Evolutionary conservation across 805 yeast species (phyloP).

Genomic region (Ogataea pilisensis): DNA sequence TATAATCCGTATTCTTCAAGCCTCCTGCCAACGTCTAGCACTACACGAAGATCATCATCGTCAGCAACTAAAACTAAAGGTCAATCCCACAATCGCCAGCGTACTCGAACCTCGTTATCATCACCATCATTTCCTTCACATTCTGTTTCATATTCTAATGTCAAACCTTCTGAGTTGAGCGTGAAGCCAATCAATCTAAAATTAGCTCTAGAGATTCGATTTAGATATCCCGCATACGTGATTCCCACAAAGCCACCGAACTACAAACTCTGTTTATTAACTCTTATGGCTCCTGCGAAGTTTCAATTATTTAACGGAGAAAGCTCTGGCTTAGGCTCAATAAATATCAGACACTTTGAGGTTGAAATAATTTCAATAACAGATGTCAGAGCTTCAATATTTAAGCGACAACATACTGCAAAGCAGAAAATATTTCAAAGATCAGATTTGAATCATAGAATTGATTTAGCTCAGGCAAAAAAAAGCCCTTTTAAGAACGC

Average conservation of each 20-base stretch:
- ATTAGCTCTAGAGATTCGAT: constrained; percentile 44
- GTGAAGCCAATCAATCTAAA: constrained; percentile 35
- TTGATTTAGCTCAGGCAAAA: constrained; percentile 37
- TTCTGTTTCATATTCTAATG: constrained; percentile 6
- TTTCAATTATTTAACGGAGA: constrained; percentile 36
- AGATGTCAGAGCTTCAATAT: constrained; percentile 23
- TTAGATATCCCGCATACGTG: constrained; percentile 43
- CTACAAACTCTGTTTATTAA: constrained; percentile 21
- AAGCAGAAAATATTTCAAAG: constrained; percentile 18
- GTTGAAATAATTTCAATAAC: constrained; percentile 31
- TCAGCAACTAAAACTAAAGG: constrained; percentile 2
- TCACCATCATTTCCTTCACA: constrained; percentile 1
- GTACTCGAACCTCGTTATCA: constrained; percentile 2
- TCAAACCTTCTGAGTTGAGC: constrained; percentile 14
- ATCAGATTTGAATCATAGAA: constrained; percentile 24
- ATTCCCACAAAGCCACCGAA: constrained; percentile 37
- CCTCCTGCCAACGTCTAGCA: constrained; percentile 8
- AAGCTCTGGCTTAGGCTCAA: constrained; percentile 43
- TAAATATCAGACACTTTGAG: constrained; percentile 39
- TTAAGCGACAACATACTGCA: constrained; percentile 10
- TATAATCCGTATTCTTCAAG: constrained; percentile 11
- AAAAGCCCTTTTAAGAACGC: constrained; percentile 20
- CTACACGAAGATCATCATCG: constrained; percentile 12
- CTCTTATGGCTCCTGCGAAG: constrained; percentile 17
- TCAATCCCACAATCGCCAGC: not conserved